These are phyloP conservation scores for Triticum monococcum DNA, from an alignment of 176 grass and related monocot species.

Conservation along the genomic window DNA sequence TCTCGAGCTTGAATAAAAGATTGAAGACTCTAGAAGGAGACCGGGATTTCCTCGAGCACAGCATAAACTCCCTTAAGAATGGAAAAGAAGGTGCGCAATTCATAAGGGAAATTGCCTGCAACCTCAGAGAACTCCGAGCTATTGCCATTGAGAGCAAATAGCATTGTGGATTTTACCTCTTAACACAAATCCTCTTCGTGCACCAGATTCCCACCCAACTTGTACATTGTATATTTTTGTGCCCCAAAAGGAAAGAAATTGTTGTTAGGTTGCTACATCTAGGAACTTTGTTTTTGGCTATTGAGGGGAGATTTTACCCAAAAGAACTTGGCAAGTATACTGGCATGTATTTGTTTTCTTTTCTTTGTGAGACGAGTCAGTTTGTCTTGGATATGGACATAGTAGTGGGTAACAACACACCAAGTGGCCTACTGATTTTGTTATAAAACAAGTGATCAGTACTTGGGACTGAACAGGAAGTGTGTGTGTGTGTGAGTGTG, in stretches of 20 bases:
- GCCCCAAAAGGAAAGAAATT: not conserved
- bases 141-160: slow-evolving; percentile 36
- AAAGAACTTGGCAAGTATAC: not conserved
- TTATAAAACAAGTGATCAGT: not conserved
- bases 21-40: slow-evolving; percentile 61
- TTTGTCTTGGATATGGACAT: not conserved
- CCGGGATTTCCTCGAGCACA: slow-evolving; percentile 64
- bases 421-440: not conserved
- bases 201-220: not conserved
- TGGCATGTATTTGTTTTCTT: not conserved
- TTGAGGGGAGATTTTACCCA: not conserved
- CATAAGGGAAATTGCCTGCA: slow-evolving; percentile 59
- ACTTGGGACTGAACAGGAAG: not conserved
- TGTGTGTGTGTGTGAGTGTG: not conserved
- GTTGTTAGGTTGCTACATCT: not conserved
- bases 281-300: slow-evolving; percentile 7
- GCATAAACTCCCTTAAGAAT: slow-evolving; percentile 65
- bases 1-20: slow-evolving; percentile 47
- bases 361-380: not conserved
- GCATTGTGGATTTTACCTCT: not conserved
- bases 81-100: slow-evolving; percentile 52
- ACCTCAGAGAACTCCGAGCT: slow-evolving; percentile 48
- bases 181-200: not conserved
- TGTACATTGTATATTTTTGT: slow-evolving; percentile 9
- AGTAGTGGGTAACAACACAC: not conserved